Conservation (phyloP, 1,284 basidiomycete species). For the Trichosporon faecale region DNA sequence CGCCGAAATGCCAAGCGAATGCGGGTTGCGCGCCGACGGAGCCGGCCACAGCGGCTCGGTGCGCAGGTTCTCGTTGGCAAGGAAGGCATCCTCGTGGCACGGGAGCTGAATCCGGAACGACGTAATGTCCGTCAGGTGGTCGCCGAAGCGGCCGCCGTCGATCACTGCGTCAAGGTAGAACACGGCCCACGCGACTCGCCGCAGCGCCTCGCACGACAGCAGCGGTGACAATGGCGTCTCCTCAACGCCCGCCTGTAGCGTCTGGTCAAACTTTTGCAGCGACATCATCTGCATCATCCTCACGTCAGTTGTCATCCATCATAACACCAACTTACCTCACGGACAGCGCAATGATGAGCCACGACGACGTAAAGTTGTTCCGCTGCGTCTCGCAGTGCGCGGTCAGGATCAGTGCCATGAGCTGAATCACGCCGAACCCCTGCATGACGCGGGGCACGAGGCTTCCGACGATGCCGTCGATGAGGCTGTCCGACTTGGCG, state of each 20-base stretch:
- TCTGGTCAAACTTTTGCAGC: conserved; percentile 25
- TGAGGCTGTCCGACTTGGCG: conserved; percentile 14
- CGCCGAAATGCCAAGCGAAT: conserved; percentile 10
- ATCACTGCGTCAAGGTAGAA: conserved; percentile 27
- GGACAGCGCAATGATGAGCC: conserved; percentile 21
- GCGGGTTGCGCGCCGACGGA: conserved; percentile 6
- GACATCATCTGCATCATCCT: conserved; percentile 31
- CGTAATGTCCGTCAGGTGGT: conserved; percentile 14
- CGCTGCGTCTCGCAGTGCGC: conserved; percentile 14
- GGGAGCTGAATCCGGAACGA: conserved; percentile 26
- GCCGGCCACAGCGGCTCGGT: conserved; percentile 17
- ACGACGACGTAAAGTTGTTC: conserved; percentile 20
- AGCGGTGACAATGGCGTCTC: conserved; percentile 17
- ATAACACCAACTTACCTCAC: conserved; percentile 9
- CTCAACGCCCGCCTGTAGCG: conserved; percentile 3
- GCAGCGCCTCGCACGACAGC: conserved; percentile 23
- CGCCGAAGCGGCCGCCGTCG: conserved; percentile 28
- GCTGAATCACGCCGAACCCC: conserved; percentile 22
- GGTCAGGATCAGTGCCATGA: conserved; percentile 22
- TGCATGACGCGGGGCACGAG: conserved; percentile 14
- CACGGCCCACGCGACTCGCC: conserved; percentile 30
- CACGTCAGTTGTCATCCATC: not conserved
- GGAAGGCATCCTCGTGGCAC: conserved; percentile 20
- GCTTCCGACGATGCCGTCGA: not conserved
- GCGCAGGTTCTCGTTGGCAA: conserved; percentile 12